phyloP scores from a whole-genome alignment of 2,329 filamentous ascomycete genomes.

The Aciculosporium take region DNA sequence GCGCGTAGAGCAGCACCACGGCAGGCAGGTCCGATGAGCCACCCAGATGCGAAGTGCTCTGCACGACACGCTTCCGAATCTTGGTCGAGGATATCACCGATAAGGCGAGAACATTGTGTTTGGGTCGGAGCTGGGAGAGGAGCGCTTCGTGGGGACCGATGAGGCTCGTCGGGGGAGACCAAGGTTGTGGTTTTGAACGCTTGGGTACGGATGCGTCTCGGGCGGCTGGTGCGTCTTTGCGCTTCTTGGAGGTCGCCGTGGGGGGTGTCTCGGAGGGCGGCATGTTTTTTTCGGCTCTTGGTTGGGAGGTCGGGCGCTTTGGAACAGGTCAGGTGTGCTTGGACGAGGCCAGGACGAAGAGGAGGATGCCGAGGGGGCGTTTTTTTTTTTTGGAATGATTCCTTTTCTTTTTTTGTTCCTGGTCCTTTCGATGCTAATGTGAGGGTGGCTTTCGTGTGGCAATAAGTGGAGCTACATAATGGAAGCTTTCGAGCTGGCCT shows the following conservation, averaged over 20 bases:
- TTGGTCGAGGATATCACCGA: slow-evolving; percentile 46
- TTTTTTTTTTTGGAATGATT: no score
- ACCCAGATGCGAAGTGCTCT: slow-evolving; percentile 29
- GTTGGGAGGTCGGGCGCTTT: no score
- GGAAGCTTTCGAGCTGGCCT: no score
- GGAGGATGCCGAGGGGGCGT: not conserved
- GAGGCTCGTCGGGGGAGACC: slow-evolving; percentile 11
- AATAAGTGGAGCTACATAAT: no score
- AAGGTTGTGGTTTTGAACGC: slow-evolving; percentile 3
- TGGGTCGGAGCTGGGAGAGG: slow-evolving; percentile 28
- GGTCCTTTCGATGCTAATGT: no score
- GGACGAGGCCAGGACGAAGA: not conserved
- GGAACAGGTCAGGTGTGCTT: not conserved
- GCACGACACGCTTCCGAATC: slow-evolving; percentile 39
- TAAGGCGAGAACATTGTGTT: slow-evolving; percentile 35
- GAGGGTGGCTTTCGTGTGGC: no score
- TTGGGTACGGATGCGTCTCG: not conserved
- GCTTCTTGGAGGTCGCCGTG: not conserved
- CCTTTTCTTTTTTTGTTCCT: no score
- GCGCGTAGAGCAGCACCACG: slow-evolving; percentile 36
- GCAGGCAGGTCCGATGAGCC: slow-evolving; percentile 12
- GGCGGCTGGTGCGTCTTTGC: not conserved
- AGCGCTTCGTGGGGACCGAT: slow-evolving; percentile 27
- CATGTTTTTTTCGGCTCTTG: not conserved
- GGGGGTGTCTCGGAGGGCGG: not conserved